Evolutionary conservation across 768 basidiomycete genomes (phyloP), one percentile per base, ranked within the genome.

Genomic region (Gloeopeniophorella convolvens): DNA sequence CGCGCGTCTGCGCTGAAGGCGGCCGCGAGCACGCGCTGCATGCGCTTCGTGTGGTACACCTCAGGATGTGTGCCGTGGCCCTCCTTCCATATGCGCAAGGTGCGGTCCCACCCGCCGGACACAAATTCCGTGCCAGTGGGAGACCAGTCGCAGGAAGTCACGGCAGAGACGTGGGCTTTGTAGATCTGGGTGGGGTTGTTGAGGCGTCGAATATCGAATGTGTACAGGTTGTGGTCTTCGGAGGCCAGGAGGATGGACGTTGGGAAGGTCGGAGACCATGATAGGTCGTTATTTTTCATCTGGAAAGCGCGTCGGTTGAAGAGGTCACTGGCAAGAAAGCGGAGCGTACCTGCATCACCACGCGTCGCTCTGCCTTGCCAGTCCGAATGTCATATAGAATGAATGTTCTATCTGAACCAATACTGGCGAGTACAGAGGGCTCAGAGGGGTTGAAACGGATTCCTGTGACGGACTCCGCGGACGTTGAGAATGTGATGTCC

Each of bases 161-260:
- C 96, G 3, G 92, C 91, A 0, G 89, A 90, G 16, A 97, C 95
- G 65, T 99, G 96, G 0, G 83, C 93, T 68, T 98, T 98, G 77
- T 95, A 98, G 23, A 98, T 88, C 54, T 95, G 89, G 2, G 82
- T 89, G 4, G 96, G 91, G 2, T 78, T 73, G 11, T 77, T 69
- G 20, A 99, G 75, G 48, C 87, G 79, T 35, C 96, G 80, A 42
- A 98, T 85, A 62, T 99, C 96, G 66, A 96, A 99, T 0, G 96
- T 97, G 67, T 98, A 98, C 21, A 98, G 75, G 61, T 97, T 96
- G 70, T 98, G 94, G 62, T 98, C 95, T 72, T 98, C 96, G 0
- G 94, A 97, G n/a, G 90, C 96, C 6, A 98, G 78, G 7, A 99
- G 79, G 32, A 97, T 70, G 3, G 84, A 74, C 0, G 94, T 97